These are phyloP conservation scores for Scheffersomyces quercinus DNA, from an alignment of 1,139 yeast species.

Conservation along the genomic window DNA sequence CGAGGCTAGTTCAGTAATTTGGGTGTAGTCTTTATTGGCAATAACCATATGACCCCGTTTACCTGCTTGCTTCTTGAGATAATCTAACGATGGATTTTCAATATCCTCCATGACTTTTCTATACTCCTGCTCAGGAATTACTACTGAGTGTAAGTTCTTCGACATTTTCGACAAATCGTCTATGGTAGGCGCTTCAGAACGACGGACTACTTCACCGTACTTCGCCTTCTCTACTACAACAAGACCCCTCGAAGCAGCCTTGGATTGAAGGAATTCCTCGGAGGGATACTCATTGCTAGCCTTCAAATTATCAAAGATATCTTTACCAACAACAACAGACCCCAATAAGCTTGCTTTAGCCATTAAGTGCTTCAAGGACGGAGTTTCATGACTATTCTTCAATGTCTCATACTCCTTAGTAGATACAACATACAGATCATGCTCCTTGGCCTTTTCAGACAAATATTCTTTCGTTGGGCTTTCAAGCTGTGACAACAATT, in stretches of 20 bases:
- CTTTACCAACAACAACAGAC: slow-evolving; percentile 7
- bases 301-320: slow-evolving; percentile 13
- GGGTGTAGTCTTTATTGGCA: slow-evolving; percentile 13
- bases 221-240: slow-evolving; percentile 6
- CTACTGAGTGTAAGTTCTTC: slow-evolving; percentile 1
- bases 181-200: slow-evolving; percentile 9
- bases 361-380: slow-evolving; percentile 17
- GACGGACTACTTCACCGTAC: slow-evolving; percentile 5
- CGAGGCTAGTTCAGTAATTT: slow-evolving; percentile 25
- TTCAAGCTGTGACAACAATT: slow-evolving; percentile 9
- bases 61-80: slow-evolving; percentile 5
- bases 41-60: slow-evolving; percentile 7
- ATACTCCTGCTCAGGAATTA: slow-evolving; percentile 6
- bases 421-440: slow-evolving; percentile 7
- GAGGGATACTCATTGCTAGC: slow-evolving; percentile 20
- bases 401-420: slow-evolving; percentile 10
- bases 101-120: slow-evolving; percentile 6
- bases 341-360: slow-evolving; percentile 6
- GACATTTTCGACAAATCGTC: slow-evolving; percentile 11
- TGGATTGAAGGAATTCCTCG: slow-evolving; percentile 20
- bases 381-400: slow-evolving; percentile 10
- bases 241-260: slow-evolving; percentile 14
- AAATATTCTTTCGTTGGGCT: slow-evolving; percentile 14
- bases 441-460: slow-evolving; percentile 8
- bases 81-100: slow-evolving; percentile 10